Conservation (phyloP, 257 asterid species). For the Fraxinus quadrangulata region DNA sequence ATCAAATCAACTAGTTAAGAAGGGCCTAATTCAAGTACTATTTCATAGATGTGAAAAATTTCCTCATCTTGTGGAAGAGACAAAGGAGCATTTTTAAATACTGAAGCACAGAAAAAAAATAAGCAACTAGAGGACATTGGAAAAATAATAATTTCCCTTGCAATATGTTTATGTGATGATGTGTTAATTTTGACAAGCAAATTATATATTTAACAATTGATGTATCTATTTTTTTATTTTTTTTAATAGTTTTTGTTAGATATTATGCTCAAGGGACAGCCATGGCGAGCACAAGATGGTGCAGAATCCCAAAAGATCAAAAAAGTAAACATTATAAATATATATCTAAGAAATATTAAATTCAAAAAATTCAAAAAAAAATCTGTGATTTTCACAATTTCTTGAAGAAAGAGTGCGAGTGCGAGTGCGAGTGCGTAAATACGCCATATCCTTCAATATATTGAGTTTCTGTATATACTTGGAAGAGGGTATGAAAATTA, state of each 20-base stretch:
- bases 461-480: neutral
- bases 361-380: no score
- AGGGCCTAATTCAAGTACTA: neutral
- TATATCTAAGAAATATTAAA: no score
- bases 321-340: no score
- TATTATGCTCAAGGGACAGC: slow-evolving; percentile 2
- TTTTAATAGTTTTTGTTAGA: neutral
- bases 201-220: neutral
- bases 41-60: no score
- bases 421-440: neutral
- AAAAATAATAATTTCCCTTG: neutral
- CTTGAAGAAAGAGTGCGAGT: neutral
- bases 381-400: neutral
- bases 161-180: no score
- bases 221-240: neutral
- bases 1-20: neutral
- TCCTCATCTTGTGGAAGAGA: slow-evolving; percentile 32
- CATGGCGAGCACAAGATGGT: no score
- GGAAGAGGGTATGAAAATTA: slow-evolving; percentile 25
- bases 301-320: no score
- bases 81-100: slow-evolving; percentile 31
- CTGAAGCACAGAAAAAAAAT: neutral
- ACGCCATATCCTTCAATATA: neutral
- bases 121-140: neutral
- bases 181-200: neutral